Conservation (phyloP, 2,329 filamentous ascomycete genomes). For the Pestalotiopsis sp. region DNA sequence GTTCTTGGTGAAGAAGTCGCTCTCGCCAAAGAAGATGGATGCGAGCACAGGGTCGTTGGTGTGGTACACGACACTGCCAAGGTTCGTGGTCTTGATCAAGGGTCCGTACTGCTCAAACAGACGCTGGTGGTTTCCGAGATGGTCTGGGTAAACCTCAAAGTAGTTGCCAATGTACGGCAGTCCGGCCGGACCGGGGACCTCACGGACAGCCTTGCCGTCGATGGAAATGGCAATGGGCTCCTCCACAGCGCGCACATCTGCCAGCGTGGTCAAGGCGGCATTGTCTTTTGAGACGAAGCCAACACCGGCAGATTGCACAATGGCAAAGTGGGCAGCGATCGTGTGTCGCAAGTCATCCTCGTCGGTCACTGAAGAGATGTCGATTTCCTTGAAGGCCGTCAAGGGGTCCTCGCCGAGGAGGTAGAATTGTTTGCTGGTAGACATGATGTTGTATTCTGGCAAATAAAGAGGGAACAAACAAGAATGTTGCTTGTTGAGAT, state of each 20-base stretch:
- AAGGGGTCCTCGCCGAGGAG: slow-evolving; percentile 43
- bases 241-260: slow-evolving; percentile 37
- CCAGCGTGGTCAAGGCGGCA: slow-evolving; percentile 32
- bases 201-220: slow-evolving; percentile 50
- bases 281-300: slow-evolving; percentile 36
- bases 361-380: slow-evolving; percentile 36
- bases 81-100: slow-evolving; percentile 53
- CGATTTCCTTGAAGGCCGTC: slow-evolving; percentile 36
- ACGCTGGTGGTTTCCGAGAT: slow-evolving; percentile 58
- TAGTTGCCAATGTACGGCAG: slow-evolving; percentile 55
- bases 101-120: slow-evolving; percentile 57
- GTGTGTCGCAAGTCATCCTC: slow-evolving; percentile 41
- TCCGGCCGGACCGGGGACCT: slow-evolving; percentile 52
- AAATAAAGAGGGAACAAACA: not conserved
- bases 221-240: slow-evolving; percentile 46
- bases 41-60: slow-evolving; percentile 54
- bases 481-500: not conserved
- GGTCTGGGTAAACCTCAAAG: slow-evolving; percentile 59
- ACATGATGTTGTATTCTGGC: not conserved
- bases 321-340: slow-evolving; percentile 44
- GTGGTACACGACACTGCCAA: slow-evolving; percentile 52
- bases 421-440: slow-evolving; percentile 40
- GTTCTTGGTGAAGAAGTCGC: slow-evolving; percentile 56
- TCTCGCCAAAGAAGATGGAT: slow-evolving; percentile 49
- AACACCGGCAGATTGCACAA: slow-evolving; percentile 45